Evolutionary conservation across 441 rosid genomes (phyloP).

Genomic region (Mallotus japonicus): DNA sequence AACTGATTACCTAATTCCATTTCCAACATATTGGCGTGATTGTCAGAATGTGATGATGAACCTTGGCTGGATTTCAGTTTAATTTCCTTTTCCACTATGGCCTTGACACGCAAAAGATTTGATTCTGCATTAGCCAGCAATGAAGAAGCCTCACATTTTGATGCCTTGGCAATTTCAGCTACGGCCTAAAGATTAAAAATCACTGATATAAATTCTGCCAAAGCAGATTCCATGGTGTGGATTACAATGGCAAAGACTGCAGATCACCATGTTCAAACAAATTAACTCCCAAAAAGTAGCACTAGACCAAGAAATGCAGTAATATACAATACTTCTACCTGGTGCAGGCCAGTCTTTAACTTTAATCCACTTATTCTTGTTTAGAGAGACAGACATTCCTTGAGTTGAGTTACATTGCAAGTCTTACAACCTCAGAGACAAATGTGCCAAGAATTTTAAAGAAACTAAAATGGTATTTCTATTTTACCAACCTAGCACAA

Average conservation of each 20-base stretch:
- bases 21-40: slow-evolving; percentile 19
- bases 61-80: slow-evolving; percentile 27
- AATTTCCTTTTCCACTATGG: slow-evolving; percentile 36
- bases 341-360: neutral
- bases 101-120: slow-evolving; percentile 40
- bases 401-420: neutral
- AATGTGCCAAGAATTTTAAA: neutral
- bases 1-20: slow-evolving; percentile 32
- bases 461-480: neutral
- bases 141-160: slow-evolving; percentile 61
- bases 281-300: slow-evolving; percentile 1
- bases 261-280: neutral
- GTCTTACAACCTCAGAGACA: neutral
- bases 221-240: neutral
- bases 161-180: slow-evolving; percentile 71
- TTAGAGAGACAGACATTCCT: neutral
- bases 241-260: slow-evolving; percentile 6
- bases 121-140: slow-evolving; percentile 58
- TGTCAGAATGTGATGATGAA: slow-evolving; percentile 28
- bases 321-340: neutral
- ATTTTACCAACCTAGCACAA: neutral
- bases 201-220: neutral
- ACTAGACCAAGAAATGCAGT: slow-evolving; percentile 1
- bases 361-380: neutral
- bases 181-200: slow-evolving; percentile 57